phyloP scores from a whole-genome alignment of 441 rosid genomes.

The Manihot esculenta region DNA sequence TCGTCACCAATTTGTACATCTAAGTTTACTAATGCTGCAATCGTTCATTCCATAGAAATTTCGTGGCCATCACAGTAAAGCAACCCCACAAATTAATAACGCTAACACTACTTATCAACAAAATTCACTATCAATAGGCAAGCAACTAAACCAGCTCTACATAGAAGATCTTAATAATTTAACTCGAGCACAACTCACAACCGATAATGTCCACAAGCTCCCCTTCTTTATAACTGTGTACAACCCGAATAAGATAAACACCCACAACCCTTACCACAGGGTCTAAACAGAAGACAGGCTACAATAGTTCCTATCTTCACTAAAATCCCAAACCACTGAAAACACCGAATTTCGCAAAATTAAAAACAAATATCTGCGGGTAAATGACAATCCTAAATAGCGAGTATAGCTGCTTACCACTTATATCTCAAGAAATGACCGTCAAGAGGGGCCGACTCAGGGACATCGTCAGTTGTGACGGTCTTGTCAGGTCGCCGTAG shows the following conservation, averaged over 20 bases:
- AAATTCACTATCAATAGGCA: neutral
- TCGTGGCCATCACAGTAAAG: neutral
- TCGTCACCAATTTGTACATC: neutral
- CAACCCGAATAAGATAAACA: too few species aligned
- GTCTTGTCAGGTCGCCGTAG: constrained; percentile 77
- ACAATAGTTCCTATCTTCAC: too few species aligned
- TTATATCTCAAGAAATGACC: constrained; percentile 88
- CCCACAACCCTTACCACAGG: neutral
- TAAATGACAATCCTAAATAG: neutral
- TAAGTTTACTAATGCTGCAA: neutral
- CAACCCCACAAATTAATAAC: neutral
- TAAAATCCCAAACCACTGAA: neutral
- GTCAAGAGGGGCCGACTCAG: constrained; percentile 84
- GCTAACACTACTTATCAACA: neutral
- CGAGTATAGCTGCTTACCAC: constrained; percentile 47
- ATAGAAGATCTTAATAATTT: too few species aligned
- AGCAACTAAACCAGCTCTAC: too few species aligned
- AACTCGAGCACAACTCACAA: too few species aligned
- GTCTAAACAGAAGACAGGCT: too few species aligned
- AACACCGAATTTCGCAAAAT: neutral
- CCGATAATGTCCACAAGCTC: neutral
- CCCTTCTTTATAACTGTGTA: neutral
- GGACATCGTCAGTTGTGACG: constrained; percentile 69
- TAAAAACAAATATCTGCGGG: neutral
- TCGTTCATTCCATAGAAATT: neutral